Evolutionary conservation across 2,329 filamentous ascomycete species (phyloP).

Genomic region (Alternaria infectoria): DNA sequence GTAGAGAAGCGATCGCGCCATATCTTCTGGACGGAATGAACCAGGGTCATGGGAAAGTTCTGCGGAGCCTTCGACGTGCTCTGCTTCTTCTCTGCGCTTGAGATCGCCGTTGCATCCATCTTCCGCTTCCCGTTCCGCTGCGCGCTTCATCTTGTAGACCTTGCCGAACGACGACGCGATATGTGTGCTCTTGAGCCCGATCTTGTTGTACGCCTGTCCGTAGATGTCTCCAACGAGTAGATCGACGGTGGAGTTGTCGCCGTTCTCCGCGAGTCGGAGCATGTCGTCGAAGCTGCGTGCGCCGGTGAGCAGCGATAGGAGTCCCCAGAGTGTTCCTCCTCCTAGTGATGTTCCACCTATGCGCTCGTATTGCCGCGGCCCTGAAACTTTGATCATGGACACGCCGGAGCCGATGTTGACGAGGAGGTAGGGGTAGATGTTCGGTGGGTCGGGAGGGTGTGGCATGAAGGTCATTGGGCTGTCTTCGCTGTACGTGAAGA

Average conservation of each 20-base stretch:
- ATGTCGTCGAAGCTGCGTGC: slow-evolving; percentile 97
- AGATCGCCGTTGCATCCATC: slow-evolving; percentile 65
- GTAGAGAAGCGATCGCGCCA: slow-evolving; percentile 89
- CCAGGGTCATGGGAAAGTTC: slow-evolving; percentile 47
- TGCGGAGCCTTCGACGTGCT: slow-evolving; percentile 37
- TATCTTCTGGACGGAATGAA: slow-evolving; percentile 78
- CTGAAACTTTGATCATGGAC: slow-evolving; percentile 95
- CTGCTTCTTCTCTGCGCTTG: slow-evolving; percentile 46
- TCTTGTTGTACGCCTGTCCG: slow-evolving; percentile 93
- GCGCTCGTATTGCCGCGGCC: slow-evolving; percentile 82
- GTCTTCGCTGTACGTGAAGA: slow-evolving; percentile 87
- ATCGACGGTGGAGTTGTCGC: slow-evolving; percentile 92
- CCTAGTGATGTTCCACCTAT: slow-evolving; percentile 95
- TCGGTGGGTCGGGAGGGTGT: slow-evolving; percentile 65
- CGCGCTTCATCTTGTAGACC: slow-evolving; percentile 89
- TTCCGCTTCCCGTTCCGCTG: slow-evolving; percentile 79
- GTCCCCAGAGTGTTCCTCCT: slow-evolving; percentile 96
- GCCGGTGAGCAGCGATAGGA: slow-evolving; percentile 90
- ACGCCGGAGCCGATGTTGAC: slow-evolving; percentile 99
- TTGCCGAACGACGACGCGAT: slow-evolving; percentile 98
- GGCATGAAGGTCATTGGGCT: slow-evolving; percentile 90
- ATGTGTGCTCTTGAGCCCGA: slow-evolving; percentile 91
- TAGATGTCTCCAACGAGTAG: slow-evolving; percentile 99
- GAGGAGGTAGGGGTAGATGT: slow-evolving; percentile 91
- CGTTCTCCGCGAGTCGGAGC: slow-evolving; percentile 86